Percentiles rank a stretch among this genome's conserved stretches.
These are phyloP conservation scores for Calonectria henricotiae DNA, from an alignment of 2,329 filamentous ascomycete species.

Conservation along the genomic window DNA sequence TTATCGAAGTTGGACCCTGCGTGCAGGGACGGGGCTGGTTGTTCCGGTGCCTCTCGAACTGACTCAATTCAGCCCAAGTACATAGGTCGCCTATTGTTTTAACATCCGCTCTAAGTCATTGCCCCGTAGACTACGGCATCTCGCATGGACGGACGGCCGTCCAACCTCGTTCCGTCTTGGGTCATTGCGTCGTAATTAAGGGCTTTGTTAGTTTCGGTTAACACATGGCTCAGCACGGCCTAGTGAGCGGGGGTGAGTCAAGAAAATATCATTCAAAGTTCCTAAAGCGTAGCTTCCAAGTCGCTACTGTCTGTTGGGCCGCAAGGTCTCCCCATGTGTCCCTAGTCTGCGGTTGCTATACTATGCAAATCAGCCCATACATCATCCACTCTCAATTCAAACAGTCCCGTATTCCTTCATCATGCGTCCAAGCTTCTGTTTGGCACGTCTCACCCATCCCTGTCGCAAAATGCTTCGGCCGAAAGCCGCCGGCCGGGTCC, in stretches of 20 bases:
- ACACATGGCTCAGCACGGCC: slow-evolving; percentile 26
- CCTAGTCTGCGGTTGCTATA: slow-evolving; percentile 22
- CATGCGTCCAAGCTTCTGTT: slow-evolving; percentile 21
- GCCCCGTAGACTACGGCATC: slow-evolving; percentile 29
- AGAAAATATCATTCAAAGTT: slow-evolving; percentile 40
- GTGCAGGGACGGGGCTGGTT: slow-evolving; percentile 7
- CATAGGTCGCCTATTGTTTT: background rate
- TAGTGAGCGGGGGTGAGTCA: slow-evolving; percentile 13
- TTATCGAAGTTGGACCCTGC: slow-evolving; percentile 20
- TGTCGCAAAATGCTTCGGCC: slow-evolving; percentile 5
- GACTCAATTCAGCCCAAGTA: slow-evolving; percentile 32
- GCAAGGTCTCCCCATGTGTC: slow-evolving; percentile 26
- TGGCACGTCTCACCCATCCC: slow-evolving; percentile 15
- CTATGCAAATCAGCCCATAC: slow-evolving; percentile 40
- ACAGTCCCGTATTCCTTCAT: slow-evolving; percentile 26
- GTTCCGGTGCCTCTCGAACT: slow-evolving; percentile 4
- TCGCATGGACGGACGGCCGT: slow-evolving; percentile 28
- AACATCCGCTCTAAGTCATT: background rate
- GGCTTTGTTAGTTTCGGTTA: slow-evolving; percentile 26
- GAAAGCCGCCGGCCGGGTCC: slow-evolving; percentile 11
- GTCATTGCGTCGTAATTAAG: slow-evolving; percentile 33
- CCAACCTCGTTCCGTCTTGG: slow-evolving; percentile 21
- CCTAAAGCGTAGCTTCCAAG: slow-evolving; percentile 26
- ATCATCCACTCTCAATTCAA: slow-evolving; percentile 30
- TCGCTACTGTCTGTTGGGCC: slow-evolving; percentile 34